A percentile compares a stretch with the other conserved stretches of the same genome.
These are phyloP conservation scores for Gaertneriomyces semiglobifer DNA, from an alignment of 192 early-diverging fungal species.

Conservation along the genomic window DNA sequence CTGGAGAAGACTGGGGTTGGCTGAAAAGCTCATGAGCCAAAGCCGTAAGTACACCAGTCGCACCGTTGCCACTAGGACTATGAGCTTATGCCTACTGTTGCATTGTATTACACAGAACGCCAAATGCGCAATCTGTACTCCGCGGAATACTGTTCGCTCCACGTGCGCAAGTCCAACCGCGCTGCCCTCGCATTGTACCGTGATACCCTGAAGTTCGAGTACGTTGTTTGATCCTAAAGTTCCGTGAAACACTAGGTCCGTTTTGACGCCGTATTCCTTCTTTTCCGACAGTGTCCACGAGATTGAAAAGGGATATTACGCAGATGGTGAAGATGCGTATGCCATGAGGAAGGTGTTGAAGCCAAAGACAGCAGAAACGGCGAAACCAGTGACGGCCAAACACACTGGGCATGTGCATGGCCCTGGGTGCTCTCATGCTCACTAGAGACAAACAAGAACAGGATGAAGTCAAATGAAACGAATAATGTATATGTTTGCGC, in stretches of 20 bases:
- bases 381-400: conserved; percentile 1
- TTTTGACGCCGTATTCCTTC: conserved; percentile 3
- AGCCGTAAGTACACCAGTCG: conserved; percentile 54
- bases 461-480: no score
- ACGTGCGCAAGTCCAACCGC: conserved; percentile 90
- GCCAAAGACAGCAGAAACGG: conserved; percentile 1
- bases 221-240: conserved; percentile 19
- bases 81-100: conserved; percentile 4
- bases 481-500: no score
- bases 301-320: conserved; percentile 95
- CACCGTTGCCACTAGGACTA: background rate
- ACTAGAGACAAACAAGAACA: no score
- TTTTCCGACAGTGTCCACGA: conserved; percentile 63
- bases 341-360: conserved; percentile 29
- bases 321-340: conserved; percentile 79
- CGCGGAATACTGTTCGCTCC: conserved; percentile 85
- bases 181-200: conserved; percentile 92
- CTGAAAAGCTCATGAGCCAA: conserved; percentile 95
- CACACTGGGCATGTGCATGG: no score
- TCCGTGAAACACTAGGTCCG: background rate
- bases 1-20: conserved; percentile 93
- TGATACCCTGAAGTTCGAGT: conserved; percentile 88
- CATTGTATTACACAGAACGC: conserved; percentile 43
- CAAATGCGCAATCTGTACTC: conserved; percentile 87
- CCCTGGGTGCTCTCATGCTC: no score